Percentiles rank a stretch among this genome's conserved stretches.
Evolutionary conservation across 768 basidiomycete species (phyloP).

Genomic region (Boletus pseudo-olivaceus): DNA sequence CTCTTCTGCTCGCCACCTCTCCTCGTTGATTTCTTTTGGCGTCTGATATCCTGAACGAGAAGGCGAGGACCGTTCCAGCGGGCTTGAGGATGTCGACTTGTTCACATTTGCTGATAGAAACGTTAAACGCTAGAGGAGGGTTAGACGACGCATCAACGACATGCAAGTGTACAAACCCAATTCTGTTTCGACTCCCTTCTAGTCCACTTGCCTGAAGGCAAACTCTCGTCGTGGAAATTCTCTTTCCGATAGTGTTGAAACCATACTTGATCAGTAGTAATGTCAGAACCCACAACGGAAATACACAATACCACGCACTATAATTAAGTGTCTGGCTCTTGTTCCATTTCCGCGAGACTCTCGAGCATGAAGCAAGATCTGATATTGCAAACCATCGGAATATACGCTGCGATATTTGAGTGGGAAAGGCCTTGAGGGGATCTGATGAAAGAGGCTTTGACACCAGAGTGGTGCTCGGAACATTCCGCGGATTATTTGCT

Average conservation of each 20-base stretch:
- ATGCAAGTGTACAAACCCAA: constrained; percentile 50
- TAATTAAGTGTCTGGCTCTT: constrained; percentile 91
- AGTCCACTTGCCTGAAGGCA: constrained; percentile 86
- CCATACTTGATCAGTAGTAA: constrained; percentile 61
- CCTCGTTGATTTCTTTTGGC: constrained; percentile 74
- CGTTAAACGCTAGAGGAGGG: constrained; percentile 47
- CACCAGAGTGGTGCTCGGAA: constrained; percentile 28
- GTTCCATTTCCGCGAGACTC: constrained; percentile 84
- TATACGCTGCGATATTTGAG: constrained; percentile 76
- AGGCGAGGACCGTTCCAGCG: constrained; percentile 50
- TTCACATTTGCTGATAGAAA: constrained; percentile 40
- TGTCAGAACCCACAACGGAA: not conserved
- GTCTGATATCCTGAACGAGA: constrained; percentile 66
- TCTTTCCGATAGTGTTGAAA: constrained; percentile 89
- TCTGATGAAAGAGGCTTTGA: constrained; percentile 38
- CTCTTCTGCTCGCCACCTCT: constrained; percentile 62
- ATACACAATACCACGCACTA: constrained; percentile 41
- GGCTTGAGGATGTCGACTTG: constrained; percentile 38
- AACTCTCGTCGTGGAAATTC: constrained; percentile 75
- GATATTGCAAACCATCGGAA: constrained; percentile 59
- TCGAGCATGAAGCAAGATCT: constrained; percentile 73
- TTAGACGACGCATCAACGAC: constrained; percentile 11
- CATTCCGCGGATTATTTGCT: constrained; percentile 14
- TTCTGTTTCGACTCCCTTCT: constrained; percentile 91
- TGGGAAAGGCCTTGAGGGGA: constrained; percentile 69